Conservation (phyloP, 1,284 basidiomycete species). For the Ceraceosorus bombacis region DNA sequence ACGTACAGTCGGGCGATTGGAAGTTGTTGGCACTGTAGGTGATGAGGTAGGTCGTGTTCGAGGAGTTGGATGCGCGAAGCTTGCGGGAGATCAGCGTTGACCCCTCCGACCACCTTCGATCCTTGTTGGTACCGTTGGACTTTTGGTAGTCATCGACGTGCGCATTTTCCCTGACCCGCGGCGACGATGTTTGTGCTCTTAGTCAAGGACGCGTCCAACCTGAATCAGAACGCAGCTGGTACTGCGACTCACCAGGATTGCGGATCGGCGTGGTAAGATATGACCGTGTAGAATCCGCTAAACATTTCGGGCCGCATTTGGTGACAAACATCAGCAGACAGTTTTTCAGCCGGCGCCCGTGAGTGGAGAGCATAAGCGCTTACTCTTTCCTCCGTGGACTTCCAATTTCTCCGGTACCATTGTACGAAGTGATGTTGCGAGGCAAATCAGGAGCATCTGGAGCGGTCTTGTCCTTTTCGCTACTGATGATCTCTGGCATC, state of each 20-base stretch:
- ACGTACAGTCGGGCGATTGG: constrained; percentile 1
- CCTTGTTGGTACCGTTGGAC: constrained; percentile 5
- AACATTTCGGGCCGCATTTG: no score
- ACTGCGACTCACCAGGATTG: neutral
- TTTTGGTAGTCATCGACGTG: constrained; percentile 11
- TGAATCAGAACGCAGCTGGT: neutral
- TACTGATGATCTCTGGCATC: constrained; percentile 5
- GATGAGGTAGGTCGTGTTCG: neutral
- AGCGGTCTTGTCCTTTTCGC: constrained; percentile 3
- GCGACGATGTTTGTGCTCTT: neutral
- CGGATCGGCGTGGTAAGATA: no score
- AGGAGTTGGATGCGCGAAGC: neutral
- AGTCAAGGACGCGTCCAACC: neutral
- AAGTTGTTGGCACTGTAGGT: constrained; percentile 7
- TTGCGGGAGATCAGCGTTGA: constrained; percentile 8
- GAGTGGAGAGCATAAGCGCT: neutral
- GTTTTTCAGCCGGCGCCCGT: no score
- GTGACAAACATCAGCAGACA: no score
- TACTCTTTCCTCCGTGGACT: constrained; percentile 7
- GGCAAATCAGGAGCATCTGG: constrained; percentile 1
- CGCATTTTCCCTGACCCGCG: constrained; percentile 4
- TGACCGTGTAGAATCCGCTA: no score
- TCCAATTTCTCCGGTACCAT: constrained; percentile 7
- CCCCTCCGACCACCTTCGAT: constrained; percentile 9
- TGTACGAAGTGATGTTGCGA: constrained; percentile 6